Evolutionary conservation across 2,329 filamentous ascomycete species (phyloP).

Genomic region (Dothistroma septosporum): DNA sequence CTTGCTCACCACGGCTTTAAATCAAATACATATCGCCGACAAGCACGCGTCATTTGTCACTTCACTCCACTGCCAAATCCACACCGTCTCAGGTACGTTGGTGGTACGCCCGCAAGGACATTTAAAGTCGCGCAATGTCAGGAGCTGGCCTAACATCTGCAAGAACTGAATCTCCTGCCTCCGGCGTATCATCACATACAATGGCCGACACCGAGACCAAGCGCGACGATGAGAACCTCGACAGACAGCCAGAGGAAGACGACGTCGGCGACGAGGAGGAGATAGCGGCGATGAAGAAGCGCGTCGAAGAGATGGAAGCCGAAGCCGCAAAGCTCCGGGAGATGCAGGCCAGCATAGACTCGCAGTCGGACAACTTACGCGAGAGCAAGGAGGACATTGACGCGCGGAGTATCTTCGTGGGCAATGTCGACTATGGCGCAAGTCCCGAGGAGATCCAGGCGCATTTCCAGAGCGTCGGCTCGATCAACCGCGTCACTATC

Average conservation of each 20-base stretch:
- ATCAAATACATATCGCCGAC: conserved; percentile 5
- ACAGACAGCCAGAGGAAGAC: conserved; percentile 28
- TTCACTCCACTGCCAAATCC: conserved; percentile 2
- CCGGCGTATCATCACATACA: conserved; percentile 21
- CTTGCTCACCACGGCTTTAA: not conserved
- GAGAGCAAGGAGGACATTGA: conserved; percentile 97
- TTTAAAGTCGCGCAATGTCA: conserved; percentile 10
- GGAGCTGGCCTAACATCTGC: conserved; percentile 5
- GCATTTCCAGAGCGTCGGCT: conserved; percentile 94
- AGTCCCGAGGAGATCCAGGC: conserved; percentile 97
- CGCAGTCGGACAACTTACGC: conserved; percentile 74
- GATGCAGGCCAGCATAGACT: conserved; percentile 64
- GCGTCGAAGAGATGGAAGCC: conserved; percentile 55
- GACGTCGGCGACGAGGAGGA: conserved; percentile 38
- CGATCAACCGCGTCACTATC: conserved; percentile 97
- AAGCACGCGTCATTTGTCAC: conserved; percentile 5
- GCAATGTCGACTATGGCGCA: conserved; percentile 96
- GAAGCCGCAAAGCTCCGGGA: conserved; percentile 55
- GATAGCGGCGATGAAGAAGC: conserved; percentile 51
- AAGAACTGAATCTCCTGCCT: conserved; percentile 12
- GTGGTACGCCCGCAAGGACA: conserved; percentile 6
- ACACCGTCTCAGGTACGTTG: conserved; percentile 8
- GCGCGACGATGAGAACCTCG: conserved; percentile 26
- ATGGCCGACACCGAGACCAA: conserved; percentile 30
- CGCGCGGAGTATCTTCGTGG: conserved; percentile 92